Conservation (phyloP, 768 basidiomycete species). For the Tricholoma flavovirens region DNA sequence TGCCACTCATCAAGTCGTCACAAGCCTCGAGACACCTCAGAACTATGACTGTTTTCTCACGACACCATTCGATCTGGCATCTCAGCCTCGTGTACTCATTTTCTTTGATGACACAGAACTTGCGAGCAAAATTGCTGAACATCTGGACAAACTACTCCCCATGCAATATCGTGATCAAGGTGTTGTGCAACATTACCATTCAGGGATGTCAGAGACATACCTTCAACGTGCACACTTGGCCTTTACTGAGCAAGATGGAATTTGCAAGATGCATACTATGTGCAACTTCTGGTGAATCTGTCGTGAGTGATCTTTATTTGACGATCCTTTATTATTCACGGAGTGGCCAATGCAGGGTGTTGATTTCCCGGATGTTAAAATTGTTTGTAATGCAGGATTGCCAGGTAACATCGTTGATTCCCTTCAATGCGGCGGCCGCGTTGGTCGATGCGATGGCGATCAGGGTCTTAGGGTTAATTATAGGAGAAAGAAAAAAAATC, state of each 20-base stretch:
- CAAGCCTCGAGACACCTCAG: conserved; percentile 10
- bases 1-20: conserved; percentile 20
- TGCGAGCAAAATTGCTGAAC: not conserved
- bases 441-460: conserved; percentile 5
- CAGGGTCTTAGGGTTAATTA: too few relatives aligned
- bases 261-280: not conserved
- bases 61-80: not conserved
- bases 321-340: too few relatives aligned
- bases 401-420: conserved; percentile 10
- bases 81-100: not conserved
- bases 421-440: conserved; percentile 15
- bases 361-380: conserved; percentile 18
- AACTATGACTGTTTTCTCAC: conserved; percentile 24
- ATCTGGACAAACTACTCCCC: not conserved
- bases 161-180: not conserved
- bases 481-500: too few relatives aligned
- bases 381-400: conserved; percentile 16
- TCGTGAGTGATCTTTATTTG: too few relatives aligned
- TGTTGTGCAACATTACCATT: not conserved
- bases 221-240: not conserved
- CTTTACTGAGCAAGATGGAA: not conserved
- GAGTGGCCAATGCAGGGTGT: conserved; percentile 17
- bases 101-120: too few relatives aligned
- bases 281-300: conserved; percentile 13
- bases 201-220: not conserved